phyloP scores from a whole-genome alignment of 257 asterid genomes.

The Fraxinus excelsior region DNA sequence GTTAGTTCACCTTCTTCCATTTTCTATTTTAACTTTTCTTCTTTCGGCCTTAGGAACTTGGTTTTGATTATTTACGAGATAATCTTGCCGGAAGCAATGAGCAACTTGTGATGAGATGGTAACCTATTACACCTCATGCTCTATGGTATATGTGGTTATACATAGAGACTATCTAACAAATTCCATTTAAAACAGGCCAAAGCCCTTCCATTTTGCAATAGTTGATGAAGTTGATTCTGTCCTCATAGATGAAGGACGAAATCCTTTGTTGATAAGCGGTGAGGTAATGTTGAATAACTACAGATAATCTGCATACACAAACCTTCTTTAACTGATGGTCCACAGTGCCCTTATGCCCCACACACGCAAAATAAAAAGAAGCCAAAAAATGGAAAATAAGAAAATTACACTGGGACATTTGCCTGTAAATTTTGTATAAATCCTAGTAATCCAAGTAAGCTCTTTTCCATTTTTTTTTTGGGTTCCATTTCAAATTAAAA shows the following conservation, averaged over 20 bases:
- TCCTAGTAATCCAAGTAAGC: constrained; percentile 1
- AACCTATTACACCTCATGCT: constrained; percentile 25
- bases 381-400: constrained; percentile 1
- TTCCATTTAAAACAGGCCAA: constrained; percentile 69
- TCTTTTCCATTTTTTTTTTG: constrained; percentile 3
- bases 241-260: constrained; percentile 97
- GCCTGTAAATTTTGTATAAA: background rate
- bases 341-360: background rate
- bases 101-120: constrained; percentile 98
- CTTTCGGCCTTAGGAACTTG: constrained; percentile 76
- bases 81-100: constrained; percentile 73
- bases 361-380: background rate
- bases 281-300: constrained; percentile 57
- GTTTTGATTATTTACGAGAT: constrained; percentile 96
- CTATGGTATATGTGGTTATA: constrained; percentile 16
- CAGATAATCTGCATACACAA: constrained; percentile 14
- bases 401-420: background rate
- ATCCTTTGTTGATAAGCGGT: constrained; percentile 93
- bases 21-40: constrained; percentile 15
- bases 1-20: constrained; percentile 17
- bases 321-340: background rate
- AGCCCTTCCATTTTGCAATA: constrained; percentile 95
- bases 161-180: constrained; percentile 12
- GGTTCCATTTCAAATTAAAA: constrained; percentile 12
- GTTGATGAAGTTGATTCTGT: constrained; percentile 98